Evolutionary conservation across 2,329 filamentous ascomycete species (phyloP).

Genomic region (Sarocladium strictum): DNA sequence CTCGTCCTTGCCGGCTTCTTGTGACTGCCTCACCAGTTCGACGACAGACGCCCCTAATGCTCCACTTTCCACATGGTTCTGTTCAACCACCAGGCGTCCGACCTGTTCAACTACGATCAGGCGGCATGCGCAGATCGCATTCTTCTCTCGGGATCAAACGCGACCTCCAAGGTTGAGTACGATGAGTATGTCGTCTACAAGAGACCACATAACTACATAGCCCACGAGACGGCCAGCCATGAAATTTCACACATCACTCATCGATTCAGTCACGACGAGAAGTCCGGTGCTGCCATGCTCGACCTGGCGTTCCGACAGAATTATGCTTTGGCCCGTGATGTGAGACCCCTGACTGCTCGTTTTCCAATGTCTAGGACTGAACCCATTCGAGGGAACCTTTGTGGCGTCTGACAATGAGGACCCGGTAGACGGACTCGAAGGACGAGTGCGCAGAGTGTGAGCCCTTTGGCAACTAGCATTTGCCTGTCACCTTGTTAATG

Average conservation of each 20-base stretch:
- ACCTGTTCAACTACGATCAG: constrained; percentile 32
- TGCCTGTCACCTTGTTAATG: constrained; percentile 8
- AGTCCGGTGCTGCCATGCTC: constrained; percentile 24
- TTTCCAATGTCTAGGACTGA: not conserved
- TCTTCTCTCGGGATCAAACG: constrained; percentile 22
- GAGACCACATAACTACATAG: not conserved
- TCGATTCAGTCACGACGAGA: constrained; percentile 26
- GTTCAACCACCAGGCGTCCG: constrained; percentile 21
- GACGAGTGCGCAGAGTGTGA: constrained; percentile 29
- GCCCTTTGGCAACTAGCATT: constrained; percentile 2
- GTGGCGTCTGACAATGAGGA: constrained; percentile 16
- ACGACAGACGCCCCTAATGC: not conserved
- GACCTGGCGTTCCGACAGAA: constrained; percentile 26
- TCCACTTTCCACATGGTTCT: constrained; percentile 1
- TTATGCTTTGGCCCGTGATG: constrained; percentile 23
- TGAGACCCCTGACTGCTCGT: constrained; percentile 4
- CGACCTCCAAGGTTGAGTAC: constrained; percentile 28
- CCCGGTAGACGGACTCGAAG: constrained; percentile 22
- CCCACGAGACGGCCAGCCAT: not conserved
- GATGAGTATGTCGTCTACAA: constrained; percentile 33
- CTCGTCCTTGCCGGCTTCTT: not conserved
- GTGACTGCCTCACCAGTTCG: not conserved
- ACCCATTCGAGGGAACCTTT: constrained; percentile 18
- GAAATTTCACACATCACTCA: constrained; percentile 24
- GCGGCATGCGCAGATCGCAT: constrained; percentile 25